These are phyloP conservation scores for Linnemannia zychae DNA, from an alignment of 192 early-diverging fungal genomes.

Conservation along the genomic window DNA sequence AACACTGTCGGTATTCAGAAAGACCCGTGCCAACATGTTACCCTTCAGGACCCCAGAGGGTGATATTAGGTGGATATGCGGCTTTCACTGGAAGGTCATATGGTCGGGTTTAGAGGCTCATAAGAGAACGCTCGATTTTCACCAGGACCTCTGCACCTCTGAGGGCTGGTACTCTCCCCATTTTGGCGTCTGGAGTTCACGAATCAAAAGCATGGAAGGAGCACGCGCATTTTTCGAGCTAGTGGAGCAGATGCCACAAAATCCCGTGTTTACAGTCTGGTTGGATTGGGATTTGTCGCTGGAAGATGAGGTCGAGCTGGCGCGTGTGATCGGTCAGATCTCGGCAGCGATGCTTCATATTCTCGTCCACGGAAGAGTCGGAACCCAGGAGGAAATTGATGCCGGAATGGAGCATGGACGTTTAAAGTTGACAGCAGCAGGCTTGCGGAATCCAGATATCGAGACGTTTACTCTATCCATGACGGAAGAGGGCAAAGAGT, in stretches of 20 bases:
- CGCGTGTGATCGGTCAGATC: not conserved
- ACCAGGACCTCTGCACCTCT: not conserved
- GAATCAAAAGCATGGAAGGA: not conserved
- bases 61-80: slow-evolving; percentile 23
- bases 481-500: not conserved
- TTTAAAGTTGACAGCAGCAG: not conserved
- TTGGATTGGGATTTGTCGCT: not conserved
- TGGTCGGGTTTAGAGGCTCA: not conserved
- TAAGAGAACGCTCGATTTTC: not conserved
- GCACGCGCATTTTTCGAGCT: not conserved
- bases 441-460: not conserved
- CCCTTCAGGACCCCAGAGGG: not conserved
- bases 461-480: not conserved
- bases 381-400: not conserved
- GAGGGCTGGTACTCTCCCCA: not conserved
- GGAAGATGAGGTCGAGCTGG: not conserved
- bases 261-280: not conserved
- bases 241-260: not conserved
- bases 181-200: not conserved
- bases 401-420: not conserved
- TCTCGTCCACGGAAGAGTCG: not conserved
- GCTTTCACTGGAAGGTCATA: not conserved
- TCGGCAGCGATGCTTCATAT: not conserved
- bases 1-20: not conserved
- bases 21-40: not conserved